These are phyloP conservation scores for Aeschynomene evenia DNA, from an alignment of 306 rosid species.

Conservation along the genomic window DNA sequence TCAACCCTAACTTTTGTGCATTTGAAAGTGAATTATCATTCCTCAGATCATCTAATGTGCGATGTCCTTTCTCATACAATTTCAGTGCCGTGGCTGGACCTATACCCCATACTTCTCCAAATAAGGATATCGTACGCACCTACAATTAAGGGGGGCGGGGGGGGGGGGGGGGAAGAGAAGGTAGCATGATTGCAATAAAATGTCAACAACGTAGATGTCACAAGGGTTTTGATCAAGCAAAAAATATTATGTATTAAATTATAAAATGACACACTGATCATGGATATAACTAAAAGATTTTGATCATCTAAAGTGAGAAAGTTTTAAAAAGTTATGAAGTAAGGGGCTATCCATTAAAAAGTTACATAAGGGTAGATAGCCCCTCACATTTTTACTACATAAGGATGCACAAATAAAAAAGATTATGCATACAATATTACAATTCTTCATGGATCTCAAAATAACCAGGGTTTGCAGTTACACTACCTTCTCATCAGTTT, in stretches of 20 bases:
- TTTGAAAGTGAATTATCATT: conserved; percentile 68
- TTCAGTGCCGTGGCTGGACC: conserved; percentile 92
- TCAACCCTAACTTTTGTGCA: conserved; percentile 83
- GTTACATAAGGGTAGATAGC: too few relatives aligned
- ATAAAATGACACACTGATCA: not conserved
- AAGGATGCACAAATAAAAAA: not conserved
- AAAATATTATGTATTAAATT: not conserved
- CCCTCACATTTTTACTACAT: too few relatives aligned
- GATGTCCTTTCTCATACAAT: conserved; percentile 83
- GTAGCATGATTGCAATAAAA: conserved; percentile 4
- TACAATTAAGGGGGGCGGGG: conserved; percentile 31
- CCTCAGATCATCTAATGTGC: conserved; percentile 71
- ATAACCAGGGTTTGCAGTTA: conserved; percentile 11
- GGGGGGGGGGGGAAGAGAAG: not conserved
- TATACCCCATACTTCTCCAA: conserved; percentile 96
- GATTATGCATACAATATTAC: conserved; percentile 13
- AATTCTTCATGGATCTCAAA: conserved; percentile 18
- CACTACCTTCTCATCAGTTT: conserved; percentile 86
- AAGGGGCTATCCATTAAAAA: too few relatives aligned
- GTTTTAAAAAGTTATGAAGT: too few relatives aligned
- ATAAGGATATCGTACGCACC: conserved; percentile 78
- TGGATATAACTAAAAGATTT: not conserved
- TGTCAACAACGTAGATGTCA: conserved; percentile 2
- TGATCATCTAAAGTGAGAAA: too few relatives aligned
- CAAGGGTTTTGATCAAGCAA: too few relatives aligned